Evolutionary conservation across 768 basidiomycete genomes (phyloP).

Genomic region (Xanthoconium purpureum): DNA sequence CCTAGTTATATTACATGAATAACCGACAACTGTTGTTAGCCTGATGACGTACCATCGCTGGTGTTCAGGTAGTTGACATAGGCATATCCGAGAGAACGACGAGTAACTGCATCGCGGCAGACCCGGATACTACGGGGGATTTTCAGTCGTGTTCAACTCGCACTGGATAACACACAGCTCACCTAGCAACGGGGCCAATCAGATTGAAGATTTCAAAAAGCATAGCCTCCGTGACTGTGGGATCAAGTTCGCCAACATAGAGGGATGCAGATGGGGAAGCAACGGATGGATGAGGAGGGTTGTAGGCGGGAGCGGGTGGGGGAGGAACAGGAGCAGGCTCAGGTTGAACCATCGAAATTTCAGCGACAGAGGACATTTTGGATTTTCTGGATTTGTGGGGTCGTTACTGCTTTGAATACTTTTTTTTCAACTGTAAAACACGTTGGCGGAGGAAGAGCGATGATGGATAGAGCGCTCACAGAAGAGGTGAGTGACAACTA

Average conservation of each 20-base stretch:
- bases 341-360: slow-evolving; percentile 51
- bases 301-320: slow-evolving; percentile 51
- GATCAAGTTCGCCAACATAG: slow-evolving; percentile 98
- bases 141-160: neutral
- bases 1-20: slow-evolving; percentile 42
- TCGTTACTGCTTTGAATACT: slow-evolving; percentile 92
- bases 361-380: slow-evolving; percentile 59
- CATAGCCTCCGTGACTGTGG: slow-evolving; percentile 98
- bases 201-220: slow-evolving; percentile 99
- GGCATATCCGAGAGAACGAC: slow-evolving; percentile 98
- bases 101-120: slow-evolving; percentile 98
- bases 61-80: slow-evolving; percentile 99
- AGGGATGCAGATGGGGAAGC: slow-evolving; percentile 85
- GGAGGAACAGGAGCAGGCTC: slow-evolving; percentile 46
- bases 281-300: slow-evolving; percentile 48
- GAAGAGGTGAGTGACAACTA: slow-evolving; percentile 75
- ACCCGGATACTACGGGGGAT: slow-evolving; percentile 79
- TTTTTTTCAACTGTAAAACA: slow-evolving; percentile 59
- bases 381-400: slow-evolving; percentile 53
- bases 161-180: slow-evolving; percentile 25
- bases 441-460: slow-evolving; percentile 9
- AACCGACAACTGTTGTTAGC: neutral
- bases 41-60: slow-evolving; percentile 67
- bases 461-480: slow-evolving; percentile 42
- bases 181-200: slow-evolving; percentile 99